Evolutionary conservation across 257 asterid genomes (phyloP), one percentile per base, ranked within the genome.

Genomic region (Solanum pimpinellifolium): DNA sequence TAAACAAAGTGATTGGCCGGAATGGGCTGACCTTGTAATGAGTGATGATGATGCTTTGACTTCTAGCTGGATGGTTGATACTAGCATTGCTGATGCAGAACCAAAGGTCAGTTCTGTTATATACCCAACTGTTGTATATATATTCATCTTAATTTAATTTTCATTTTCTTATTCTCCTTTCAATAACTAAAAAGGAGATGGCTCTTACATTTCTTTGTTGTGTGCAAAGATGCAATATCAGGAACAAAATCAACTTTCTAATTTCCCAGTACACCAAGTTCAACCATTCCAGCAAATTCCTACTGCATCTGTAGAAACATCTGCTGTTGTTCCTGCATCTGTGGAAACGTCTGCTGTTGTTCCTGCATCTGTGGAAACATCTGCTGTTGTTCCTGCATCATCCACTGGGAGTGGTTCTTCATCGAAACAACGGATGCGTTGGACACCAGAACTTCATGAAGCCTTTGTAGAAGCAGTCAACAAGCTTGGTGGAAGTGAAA

Each of bases 401-500:
- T 90, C 98, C 87, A 90, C 98, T 20, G 91, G 87, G 78, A 92
- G 91, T 92, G 92, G 90, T 92, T 92, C 95, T 87, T 89, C 93
- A 85, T 89, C 93, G 81, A 95, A 95, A 95, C 95, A 93, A 87
- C 96, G 98, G 46, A 95, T 95, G 98, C 98, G 97, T 72, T 95
- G 98, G 98, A 95, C 98, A 78, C 98, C 94, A 35, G 98, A 95
- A 87, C 94, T 95, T 86, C 98, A 95, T 88, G 98, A 95, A 92
- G 91, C 97, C 88, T 95, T 94, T 83, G 97, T 94, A 80, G 98
- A 95, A 75, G 96, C 98, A 87, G 97, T 95, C 86, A 92, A 83
- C 93, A 93, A 93, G 91, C 98, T 95, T 91, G 98, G 98, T 91
- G 98, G 98, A 87, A 95, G 98, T 90, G 98, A 94, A 93, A 94